Conservation (phyloP, 768 basidiomycete species). For the Lentinula aciculospora region DNA sequence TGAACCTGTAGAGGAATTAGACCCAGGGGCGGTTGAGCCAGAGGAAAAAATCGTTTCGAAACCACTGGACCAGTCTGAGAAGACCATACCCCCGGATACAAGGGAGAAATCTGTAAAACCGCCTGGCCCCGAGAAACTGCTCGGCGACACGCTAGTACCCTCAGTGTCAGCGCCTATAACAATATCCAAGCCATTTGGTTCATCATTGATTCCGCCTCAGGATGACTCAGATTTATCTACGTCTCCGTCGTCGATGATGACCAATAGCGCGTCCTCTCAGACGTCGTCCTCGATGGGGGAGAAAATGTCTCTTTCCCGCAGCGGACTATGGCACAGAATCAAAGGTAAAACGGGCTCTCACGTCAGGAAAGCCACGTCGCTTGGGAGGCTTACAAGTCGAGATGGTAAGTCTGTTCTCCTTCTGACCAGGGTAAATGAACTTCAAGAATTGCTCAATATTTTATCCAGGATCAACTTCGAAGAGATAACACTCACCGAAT, state of each 20-base stretch:
- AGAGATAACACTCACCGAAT: neutral
- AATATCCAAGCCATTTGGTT: neutral
- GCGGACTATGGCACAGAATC: constrained; percentile 32
- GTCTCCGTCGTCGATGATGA: constrained; percentile 11
- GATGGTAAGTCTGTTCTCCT: neutral
- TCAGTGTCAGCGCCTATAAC: neutral
- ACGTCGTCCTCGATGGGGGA: neutral
- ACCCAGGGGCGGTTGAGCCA: neutral
- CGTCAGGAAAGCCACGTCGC: constrained; percentile 1
- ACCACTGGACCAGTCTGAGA: neutral
- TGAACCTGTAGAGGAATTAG: neutral
- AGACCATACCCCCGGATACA: neutral
- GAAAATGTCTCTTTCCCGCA: constrained; percentile 8
- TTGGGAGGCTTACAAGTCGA: neutral
- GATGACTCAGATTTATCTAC: constrained; percentile 15
- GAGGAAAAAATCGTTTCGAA: neutral
- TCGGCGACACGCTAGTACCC: neutral
- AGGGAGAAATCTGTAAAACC: neutral
- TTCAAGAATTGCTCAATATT: neutral
- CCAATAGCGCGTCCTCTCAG: constrained; percentile 1
- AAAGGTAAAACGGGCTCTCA: constrained; percentile 12
- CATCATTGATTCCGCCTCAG: neutral
- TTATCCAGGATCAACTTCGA: neutral
- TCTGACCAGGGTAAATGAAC: neutral
- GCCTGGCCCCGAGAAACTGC: neutral